These are phyloP conservation scores for Cetradonia linearis DNA, from an alignment of 495 filamentous ascomycete genomes.

Conservation along the genomic window DNA sequence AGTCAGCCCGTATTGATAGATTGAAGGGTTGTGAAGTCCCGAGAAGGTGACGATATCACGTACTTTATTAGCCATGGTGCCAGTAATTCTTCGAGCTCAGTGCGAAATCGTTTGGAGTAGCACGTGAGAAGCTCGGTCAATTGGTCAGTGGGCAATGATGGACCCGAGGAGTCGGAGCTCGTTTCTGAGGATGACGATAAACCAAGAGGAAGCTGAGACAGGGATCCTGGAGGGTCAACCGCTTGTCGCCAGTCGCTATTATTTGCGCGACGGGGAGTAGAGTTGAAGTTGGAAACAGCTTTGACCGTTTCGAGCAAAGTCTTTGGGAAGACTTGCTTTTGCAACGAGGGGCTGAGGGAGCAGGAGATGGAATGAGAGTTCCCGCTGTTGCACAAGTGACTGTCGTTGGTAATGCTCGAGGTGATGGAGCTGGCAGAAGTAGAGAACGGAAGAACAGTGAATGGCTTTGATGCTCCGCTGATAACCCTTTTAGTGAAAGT, in stretches of 20 bases:
- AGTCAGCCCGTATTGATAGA: conserved; percentile 20
- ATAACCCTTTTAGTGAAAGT: conserved; percentile 13
- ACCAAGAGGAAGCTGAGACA: conserved; percentile 1
- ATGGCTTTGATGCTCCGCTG: conserved; percentile 12
- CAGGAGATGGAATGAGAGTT: not conserved
- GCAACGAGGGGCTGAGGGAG: conserved; percentile 1
- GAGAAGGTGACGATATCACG: conserved; percentile 13
- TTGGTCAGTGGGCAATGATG: conserved; percentile 9
- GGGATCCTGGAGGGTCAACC: conserved; percentile 9
- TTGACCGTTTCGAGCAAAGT: conserved; percentile 3
- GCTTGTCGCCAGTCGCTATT: conserved; percentile 19
- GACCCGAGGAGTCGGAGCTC: conserved; percentile 16
- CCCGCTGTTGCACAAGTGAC: not conserved
- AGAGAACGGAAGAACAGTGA: conserved; percentile 2
- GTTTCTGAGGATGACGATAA: conserved; percentile 10
- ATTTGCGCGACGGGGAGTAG: conserved; percentile 14
- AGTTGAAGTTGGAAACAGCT: not conserved
- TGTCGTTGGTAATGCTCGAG: not conserved
- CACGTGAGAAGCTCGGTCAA: conserved; percentile 15
- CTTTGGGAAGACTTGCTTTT: conserved; percentile 15
- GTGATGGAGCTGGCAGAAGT: conserved; percentile 1
- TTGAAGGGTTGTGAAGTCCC: not conserved
- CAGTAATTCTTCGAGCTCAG: conserved; percentile 19
- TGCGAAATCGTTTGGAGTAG: conserved; percentile 4
- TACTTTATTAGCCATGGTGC: conserved; percentile 27